Percentiles rank a stretch among this genome's conserved stretches.
Evolutionary conservation across 768 basidiomycete genomes (phyloP).

Genomic region (Tulasnella sp.): DNA sequence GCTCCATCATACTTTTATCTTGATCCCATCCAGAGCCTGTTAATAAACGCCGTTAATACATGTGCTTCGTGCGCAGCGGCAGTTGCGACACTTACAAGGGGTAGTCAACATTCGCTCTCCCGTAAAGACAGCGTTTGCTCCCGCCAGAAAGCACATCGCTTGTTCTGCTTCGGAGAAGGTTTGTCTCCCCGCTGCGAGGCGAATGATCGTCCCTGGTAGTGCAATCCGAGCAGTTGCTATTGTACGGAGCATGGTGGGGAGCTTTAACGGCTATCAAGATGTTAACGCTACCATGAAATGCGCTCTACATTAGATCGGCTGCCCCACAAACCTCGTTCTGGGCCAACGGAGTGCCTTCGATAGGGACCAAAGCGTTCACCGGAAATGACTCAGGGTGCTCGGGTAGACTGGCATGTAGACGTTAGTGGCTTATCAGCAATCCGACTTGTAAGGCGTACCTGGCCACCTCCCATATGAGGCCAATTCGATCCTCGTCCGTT

Average conservation of each 20-base stretch:
- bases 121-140: slow-evolving; percentile 98
- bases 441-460: slow-evolving; percentile 53
- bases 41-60: slow-evolving; percentile 28
- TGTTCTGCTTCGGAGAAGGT: slow-evolving; percentile 87
- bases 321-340: slow-evolving; percentile 65
- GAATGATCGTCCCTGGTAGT: slow-evolving; percentile 87
- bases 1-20: slow-evolving; percentile 90
- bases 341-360: slow-evolving; percentile 90
- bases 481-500: slow-evolving; percentile 81
- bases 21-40: slow-evolving; percentile 92
- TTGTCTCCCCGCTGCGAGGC: slow-evolving; percentile 90
- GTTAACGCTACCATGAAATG: slow-evolving; percentile 15
- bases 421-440: not conserved
- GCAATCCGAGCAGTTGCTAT: slow-evolving; percentile 93
- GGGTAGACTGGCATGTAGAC: slow-evolving; percentile 58
- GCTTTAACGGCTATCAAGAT: slow-evolving; percentile 60
- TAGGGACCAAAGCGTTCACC: slow-evolving; percentile 95
- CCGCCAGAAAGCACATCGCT: slow-evolving; percentile 98
- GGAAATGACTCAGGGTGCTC: slow-evolving; percentile 99
- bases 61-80: not conserved
- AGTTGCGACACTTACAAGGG: slow-evolving; percentile 61
- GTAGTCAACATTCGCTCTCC: slow-evolving; percentile 97
- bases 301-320: not conserved
- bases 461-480: slow-evolving; percentile 89
- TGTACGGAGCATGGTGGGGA: slow-evolving; percentile 83